Evolutionary conservation across 192 early-diverging fungal species (phyloP), one percentile per base, ranked within the genome.

Genomic region (Fimicolochytrium jonesii): DNA sequence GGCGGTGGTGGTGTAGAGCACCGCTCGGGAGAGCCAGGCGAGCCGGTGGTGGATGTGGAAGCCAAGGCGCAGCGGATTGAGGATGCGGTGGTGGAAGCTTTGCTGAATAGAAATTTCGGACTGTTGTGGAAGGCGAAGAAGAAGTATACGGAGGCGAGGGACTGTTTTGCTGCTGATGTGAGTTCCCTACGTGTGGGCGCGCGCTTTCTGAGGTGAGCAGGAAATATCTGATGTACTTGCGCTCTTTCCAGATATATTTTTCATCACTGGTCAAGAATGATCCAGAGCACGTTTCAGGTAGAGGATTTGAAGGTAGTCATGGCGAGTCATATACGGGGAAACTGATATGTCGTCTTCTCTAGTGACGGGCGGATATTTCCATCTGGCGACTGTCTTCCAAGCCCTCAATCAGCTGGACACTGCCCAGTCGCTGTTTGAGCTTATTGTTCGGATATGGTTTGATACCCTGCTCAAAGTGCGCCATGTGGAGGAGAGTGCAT

Each of bases 41-140:
- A 41, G 37, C n/a, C n/a, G 18, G 59, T 26, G 45, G 48, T 23
- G 45, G 59, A 33, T 34, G 41, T 9, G 13, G 25, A 13, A 29
- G 63, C 77, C 1, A 49, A 61, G 43, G 52, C 67, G 17, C 70
- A 83, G 56, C 9, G 9, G 53, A 48, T 32, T 6, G 61, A 30
- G 61, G 50, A 64, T 55, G 17, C n/a, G 15, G 42, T n/a, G 36
- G 64, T 84, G 2, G 47, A 62, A 32, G 61, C 71, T 13, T 70
- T 85, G 61, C 57, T 84, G 43, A 67, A 81, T 50, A 32, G 81
- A 31, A 84, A 84, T 58, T 78, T 84, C 56, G 82, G 82, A 7
- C 57, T 83, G 26, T 63, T 84, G 41, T 84, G 78, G 60, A 43
- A 56, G 17, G 48, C 56, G 11, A 68, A 72, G 41, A 74, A 71